Conservation (phyloP, 1,139 yeast genomes). For the Geotrichum klebahnii region DNA sequence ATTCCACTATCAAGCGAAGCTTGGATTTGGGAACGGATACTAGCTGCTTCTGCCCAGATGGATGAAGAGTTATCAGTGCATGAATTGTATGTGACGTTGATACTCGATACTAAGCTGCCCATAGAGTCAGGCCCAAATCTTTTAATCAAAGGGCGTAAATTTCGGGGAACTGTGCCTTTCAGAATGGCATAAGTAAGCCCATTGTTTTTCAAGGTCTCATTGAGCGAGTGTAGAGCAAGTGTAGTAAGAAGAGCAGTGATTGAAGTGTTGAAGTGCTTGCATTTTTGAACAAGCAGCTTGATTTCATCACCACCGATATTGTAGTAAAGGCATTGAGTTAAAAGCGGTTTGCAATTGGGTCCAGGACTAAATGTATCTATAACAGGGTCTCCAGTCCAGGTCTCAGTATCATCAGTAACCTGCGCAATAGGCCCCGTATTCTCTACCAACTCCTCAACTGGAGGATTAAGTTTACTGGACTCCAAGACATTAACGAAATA, state of each 20-base stretch:
- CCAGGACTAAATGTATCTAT: background rate
- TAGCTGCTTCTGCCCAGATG: background rate
- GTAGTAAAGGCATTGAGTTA: slow-evolving; percentile 3
- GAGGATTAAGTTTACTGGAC: too few relatives aligned
- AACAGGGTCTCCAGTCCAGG: slow-evolving; percentile 14
- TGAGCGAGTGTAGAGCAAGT: background rate
- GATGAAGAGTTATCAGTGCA: background rate
- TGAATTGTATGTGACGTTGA: background rate
- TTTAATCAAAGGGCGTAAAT: slow-evolving; percentile 11
- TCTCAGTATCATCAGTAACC: background rate
- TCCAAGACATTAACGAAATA: too few relatives aligned
- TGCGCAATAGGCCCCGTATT: too few relatives aligned
- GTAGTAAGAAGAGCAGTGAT: slow-evolving; percentile 5
- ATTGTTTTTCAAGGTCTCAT: background rate
- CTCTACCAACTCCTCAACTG: slow-evolving; percentile 13
- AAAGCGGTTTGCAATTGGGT: slow-evolving; percentile 5
- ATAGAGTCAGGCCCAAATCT: background rate
- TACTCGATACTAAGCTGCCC: background rate
- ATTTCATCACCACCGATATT: background rate
- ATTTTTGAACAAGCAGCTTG: background rate
- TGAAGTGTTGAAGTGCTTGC: slow-evolving; percentile 5
- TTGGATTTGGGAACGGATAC: background rate
- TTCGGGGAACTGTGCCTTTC: slow-evolving; percentile 2
- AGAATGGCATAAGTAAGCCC: background rate
- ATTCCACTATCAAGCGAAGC: background rate